Base-by-base conservation (phyloP, 805 yeast genomes). In the Kodamaea restingae region DNA sequence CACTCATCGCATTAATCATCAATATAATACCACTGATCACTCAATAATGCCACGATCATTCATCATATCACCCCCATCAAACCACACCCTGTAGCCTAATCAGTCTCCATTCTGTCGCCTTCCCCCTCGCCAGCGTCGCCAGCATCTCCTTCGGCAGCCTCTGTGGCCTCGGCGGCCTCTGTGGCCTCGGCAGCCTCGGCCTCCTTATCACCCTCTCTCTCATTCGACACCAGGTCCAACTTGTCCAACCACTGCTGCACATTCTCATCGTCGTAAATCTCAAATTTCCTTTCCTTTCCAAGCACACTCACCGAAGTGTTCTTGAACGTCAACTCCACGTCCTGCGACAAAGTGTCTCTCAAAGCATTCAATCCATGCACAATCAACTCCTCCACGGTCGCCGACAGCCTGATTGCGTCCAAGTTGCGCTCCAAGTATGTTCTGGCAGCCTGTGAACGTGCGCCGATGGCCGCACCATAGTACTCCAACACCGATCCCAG, bases 391-490 rank as follows among this genome's bases (percentile, higher is more conserved):
- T 88, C 95, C 30, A 79, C 65, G 27, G 74, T 67, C 9, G 76
- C 67, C 6, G 80, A 67, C 39, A 75, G 73, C 14, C 79, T 67
- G 50, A 87, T 85, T 21, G 71, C 69, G 26, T 85, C 88, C 56
- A 81, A 73, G 50, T 83, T 82, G 58, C 96, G 81, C 65, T 93
- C 99, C 58, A 93, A 69, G 52, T 88, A 93, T 2, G 99, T 93
- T 68, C 95, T 80, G 11, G 96, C 97, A 36, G 98, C 98, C 66
- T 93, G 99, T 2, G 98, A 91, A 58, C 99, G 78, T 7, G 99
- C 98, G 34, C 99, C 99, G 55, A 93, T 88, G 26, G 98, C 95
- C 9, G 96, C 81, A 25, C 96, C 98, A 51, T 76, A 78, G 58
- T 90, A 85, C 63, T 93, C 98, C 53, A 88, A 71, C 15, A 84